Base-by-base conservation (phyloP, 2,329 filamentous ascomycete genomes). In the Botrytis aclada region DNA sequence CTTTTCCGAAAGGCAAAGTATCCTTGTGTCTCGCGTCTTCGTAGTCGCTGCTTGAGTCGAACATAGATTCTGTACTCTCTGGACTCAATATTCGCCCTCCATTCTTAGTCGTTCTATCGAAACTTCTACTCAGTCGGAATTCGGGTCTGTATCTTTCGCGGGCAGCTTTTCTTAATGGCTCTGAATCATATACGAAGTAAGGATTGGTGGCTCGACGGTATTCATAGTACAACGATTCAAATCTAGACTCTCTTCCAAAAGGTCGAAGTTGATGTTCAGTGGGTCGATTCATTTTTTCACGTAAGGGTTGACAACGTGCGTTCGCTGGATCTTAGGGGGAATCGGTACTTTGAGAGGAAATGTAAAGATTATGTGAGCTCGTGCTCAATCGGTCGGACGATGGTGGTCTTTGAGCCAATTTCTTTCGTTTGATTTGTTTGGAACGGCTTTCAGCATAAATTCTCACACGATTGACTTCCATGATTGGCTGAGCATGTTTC, bases 1-100 rank as follows among this genome's bases (percentile, higher is more conserved):
- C 74, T 58, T 72, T 74, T 6, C 45, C 63, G 60, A 76, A 72
- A 10, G 74, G 47, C 29, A 69, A 16, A 18, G 47, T 39, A 43
- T 43, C 18, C 34, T 56, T 56, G n/a, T 56, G n/a, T 18, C 47
- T 32, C 29, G 37, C 47, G n/a, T 69, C 65, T 56, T 56, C 65
- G 20, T 56, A 69, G n/a, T 69, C 47, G 37, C 65, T 32, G 39
- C 47, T 25, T 20, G 37, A 69, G 37, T 69, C 65, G 47, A 56
- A 56, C 47, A 34, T 56, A 2, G 29, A 20, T 7, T 56, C 65
- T 41, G 22, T 32, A 20, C 39, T 32, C 25, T 70, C 69, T 45
- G 32, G 41, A n/a, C 69, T 43, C 20, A 61, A 18, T 14, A 70
- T 51, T 29, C 58, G 54, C 22, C 29, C 41, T 51, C 56, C 47